phyloP scores from a whole-genome alignment of 1,284 basidiomycete species.

The Melampsora americana region DNA sequence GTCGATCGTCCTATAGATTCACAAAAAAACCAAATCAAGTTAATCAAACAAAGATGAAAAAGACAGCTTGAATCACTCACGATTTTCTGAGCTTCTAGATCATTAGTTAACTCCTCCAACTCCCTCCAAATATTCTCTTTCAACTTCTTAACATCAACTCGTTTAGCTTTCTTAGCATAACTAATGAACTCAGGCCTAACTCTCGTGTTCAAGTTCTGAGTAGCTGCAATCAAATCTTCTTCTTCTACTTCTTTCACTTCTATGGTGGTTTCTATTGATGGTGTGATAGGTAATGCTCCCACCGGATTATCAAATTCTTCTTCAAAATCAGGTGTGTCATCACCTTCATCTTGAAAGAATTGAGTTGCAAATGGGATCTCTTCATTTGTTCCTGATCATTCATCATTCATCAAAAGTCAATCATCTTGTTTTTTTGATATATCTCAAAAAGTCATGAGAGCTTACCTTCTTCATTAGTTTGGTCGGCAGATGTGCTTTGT shows the following conservation, averaged over 20 bases:
- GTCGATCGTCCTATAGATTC: slow-evolving; percentile 8
- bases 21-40: neutral
- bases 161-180: slow-evolving; percentile 91
- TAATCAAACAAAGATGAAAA: slow-evolving; percentile 49
- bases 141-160: slow-evolving; percentile 91
- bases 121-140: slow-evolving; percentile 98
- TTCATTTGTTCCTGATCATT: slow-evolving; percentile 56
- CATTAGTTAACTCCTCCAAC: slow-evolving; percentile 67
- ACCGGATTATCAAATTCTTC: slow-evolving; percentile 50
- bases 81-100: slow-evolving; percentile 50
- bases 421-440: neutral
- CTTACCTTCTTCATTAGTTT: slow-evolving; percentile 60
- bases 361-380: slow-evolving; percentile 85
- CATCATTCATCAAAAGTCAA: slow-evolving; percentile 33
- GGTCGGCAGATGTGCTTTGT: slow-evolving; percentile 56
- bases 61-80: slow-evolving; percentile 37
- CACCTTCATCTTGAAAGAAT: slow-evolving; percentile 77
- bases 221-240: slow-evolving; percentile 78
- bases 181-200: slow-evolving; percentile 85
- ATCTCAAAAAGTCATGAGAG: neutral
- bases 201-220: slow-evolving; percentile 70
- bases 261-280: slow-evolving; percentile 49
- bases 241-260: slow-evolving; percentile 62
- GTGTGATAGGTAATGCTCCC: slow-evolving; percentile 18
- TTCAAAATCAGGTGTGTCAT: slow-evolving; percentile 59